Base-by-base conservation (phyloP, 495 filamentous ascomycete species). In the Penicillium mononematosum region DNA sequence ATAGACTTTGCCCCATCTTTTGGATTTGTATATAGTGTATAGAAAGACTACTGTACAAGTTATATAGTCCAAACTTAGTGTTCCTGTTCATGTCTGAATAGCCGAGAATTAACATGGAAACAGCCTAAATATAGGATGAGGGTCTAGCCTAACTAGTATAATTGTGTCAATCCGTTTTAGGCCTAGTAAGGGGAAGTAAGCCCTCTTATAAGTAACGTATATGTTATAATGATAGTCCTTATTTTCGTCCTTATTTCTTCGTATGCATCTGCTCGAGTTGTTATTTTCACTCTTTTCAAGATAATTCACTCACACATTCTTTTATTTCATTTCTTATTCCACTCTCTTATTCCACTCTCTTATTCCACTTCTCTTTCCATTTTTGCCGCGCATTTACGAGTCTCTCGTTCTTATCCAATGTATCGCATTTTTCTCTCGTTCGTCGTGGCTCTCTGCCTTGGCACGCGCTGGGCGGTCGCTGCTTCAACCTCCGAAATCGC, bases 1-100 rank as follows among this genome's bases (percentile, higher is more conserved):
- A 7, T 50, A 42, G 24, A 56, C n/a, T 20, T 20, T 41, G 19
- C 25, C 17, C 32, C 25, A 32, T 42, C 25, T 48, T 50, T 50
- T 50, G 16, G 39, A 57, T 50, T 36, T 57, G 55, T 57, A 57
- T 36, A 57, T 57, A 44, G 16, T 57, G 47, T 51, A 57, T 50
- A 50, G 34, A 50, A 50, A n/a, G 19, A 44, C 55, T 47, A 31
- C 45, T 48, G n/a, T 51, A 27, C 49, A 50, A 50, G 32, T 25
- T 27, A 19, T 25, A 34, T 32, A 24, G 11, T 22, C 31, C 48
- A 50, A 39, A 38, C 20, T 27, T 50, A 7, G 7, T 38, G 32
- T 16, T 50, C 19, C 4, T 39, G 1, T 34, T 36, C 17, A 24
- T 22, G 17, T 38, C 29, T 16, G 19, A 36, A 14, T 36, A 36